Evolutionary conservation across 768 basidiomycete species (phyloP).

Genomic region (Podaxis sp.): DNA sequence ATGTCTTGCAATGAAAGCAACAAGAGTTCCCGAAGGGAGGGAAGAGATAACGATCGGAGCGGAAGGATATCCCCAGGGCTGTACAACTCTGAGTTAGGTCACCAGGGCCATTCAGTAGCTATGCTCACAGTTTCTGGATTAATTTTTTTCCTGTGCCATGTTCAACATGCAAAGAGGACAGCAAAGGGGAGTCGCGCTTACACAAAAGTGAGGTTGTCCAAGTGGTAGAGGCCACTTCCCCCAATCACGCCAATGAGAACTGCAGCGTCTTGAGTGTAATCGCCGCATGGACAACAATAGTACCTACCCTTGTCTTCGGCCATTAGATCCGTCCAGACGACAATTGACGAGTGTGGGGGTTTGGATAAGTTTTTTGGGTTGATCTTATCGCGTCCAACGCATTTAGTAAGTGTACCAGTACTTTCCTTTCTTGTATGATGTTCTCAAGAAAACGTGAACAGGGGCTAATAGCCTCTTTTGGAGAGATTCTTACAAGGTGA

Average conservation of each 20-base stretch:
- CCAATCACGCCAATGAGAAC: constrained; percentile 89
- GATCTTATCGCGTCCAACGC: background rate
- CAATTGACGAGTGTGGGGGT: background rate
- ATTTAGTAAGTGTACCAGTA: background rate
- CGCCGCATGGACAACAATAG: background rate
- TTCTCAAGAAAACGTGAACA: background rate
- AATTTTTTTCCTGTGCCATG: constrained; percentile 55
- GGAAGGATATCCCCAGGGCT: constrained; percentile 94
- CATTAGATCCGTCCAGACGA: background rate
- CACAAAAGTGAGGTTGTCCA: constrained; percentile 89
- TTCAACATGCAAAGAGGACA: background rate
- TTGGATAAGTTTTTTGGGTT: background rate
- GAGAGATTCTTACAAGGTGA: background rate
- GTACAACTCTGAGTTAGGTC: background rate
- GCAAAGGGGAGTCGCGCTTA: constrained; percentile 36
- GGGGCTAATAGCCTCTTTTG: background rate
- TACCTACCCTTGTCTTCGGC: constrained; percentile 4
- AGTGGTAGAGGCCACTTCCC: constrained; percentile 88
- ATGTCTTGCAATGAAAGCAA: constrained; percentile 94
- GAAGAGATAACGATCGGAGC: constrained; percentile 90
- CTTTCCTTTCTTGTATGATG: background rate
- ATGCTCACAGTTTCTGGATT: constrained; percentile 75
- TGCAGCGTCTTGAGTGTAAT: constrained; percentile 23
- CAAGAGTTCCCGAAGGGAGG: constrained; percentile 74
- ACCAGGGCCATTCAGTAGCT: background rate